Percentiles rank a stretch among this genome's conserved stretches.
Evolutionary conservation across 2,329 filamentous ascomycete genomes (phyloP).

Genomic region (Diaporthe humulicola): DNA sequence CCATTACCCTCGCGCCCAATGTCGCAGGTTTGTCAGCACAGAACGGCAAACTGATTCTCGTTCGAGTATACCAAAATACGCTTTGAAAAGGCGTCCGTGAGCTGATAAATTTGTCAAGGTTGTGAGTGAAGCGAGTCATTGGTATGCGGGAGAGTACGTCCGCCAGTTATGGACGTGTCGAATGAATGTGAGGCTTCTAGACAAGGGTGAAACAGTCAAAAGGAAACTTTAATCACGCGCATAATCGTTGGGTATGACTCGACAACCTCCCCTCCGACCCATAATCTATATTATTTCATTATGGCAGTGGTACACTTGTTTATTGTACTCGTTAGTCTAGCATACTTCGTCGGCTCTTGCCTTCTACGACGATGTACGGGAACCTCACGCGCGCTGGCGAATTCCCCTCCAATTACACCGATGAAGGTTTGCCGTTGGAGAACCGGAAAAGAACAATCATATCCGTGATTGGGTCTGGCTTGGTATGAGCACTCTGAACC

Average conservation of each 20-base stretch:
- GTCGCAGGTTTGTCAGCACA: not conserved
- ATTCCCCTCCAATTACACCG: not conserved
- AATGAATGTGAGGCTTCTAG: not conserved
- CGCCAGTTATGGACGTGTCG: not conserved
- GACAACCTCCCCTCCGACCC: not conserved
- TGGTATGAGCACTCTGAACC: not conserved
- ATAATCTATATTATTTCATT: not conserved
- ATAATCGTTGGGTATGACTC: too few relatives aligned
- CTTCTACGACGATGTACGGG: slow-evolving; percentile 1
- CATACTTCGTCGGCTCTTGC: not conserved
- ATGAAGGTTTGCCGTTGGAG: not conserved
- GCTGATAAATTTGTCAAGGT: not conserved
- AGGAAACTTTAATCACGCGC: not conserved
- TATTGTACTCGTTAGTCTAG: not conserved
- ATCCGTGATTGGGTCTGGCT: not conserved
- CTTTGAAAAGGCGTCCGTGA: not conserved
- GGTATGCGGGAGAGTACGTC: not conserved
- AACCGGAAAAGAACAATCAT: slow-evolving; percentile 6
- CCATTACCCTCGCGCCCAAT: not conserved
- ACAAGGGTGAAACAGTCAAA: not conserved
- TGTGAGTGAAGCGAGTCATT: slow-evolving; percentile 3
- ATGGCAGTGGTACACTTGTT: not conserved
- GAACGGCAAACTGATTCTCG: not conserved
- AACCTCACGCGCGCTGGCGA: slow-evolving; percentile 1
- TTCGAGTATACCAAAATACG: not conserved